Evolutionary conservation across 345 rosid genomes (phyloP), one percentile per base, ranked within the genome.

Genomic region (Dovyalis caffra): DNA sequence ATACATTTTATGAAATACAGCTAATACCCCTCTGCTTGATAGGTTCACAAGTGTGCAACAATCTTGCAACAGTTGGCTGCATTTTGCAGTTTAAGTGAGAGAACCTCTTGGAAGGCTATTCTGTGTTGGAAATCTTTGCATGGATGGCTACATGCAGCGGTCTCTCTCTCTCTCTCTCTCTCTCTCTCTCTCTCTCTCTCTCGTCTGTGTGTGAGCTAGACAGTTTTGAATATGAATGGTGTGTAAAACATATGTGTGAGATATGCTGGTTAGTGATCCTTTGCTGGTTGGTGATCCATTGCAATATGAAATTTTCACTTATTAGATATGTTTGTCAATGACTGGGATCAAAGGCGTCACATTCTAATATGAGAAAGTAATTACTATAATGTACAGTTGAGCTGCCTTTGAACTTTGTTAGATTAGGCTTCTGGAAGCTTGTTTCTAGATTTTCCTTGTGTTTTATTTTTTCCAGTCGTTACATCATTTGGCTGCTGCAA

Each of bases 11-110:
- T 64, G 47, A 14, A 43, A 69, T 10, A 28, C 31, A 32, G 47
- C 73, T 58, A 20, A 72, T 45, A 62, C 65, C 33, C 33, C 15
- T 68, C 25, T 56, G 66, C 76, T 71, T 77, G 35, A 75, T 82
- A 95, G 97, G 99, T 92, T 73, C 97, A 92, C 70, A 95, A 91
- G 76, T 90, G 97, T 49, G 90, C 94, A 9, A 89, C 92, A 25
- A 89, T 95, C 77, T 83, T 95, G 86, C 99, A 92, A 76, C 97
- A 90, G 37, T 73, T 95, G 86, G 95, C 97, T 66, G 95, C 95
- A 63, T 80, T 92, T 77, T 92, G 99, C 86, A 88, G 89, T 79
- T 83, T 88, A 78, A 87, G 97, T 31, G 97, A 92, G 80, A 86
- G 89, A 80, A 85, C 86, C 10, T 79, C 87, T 47, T 91, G 90